Conservation (phyloP, 768 basidiomycete species). For the Pleurotus ostreatus region DNA sequence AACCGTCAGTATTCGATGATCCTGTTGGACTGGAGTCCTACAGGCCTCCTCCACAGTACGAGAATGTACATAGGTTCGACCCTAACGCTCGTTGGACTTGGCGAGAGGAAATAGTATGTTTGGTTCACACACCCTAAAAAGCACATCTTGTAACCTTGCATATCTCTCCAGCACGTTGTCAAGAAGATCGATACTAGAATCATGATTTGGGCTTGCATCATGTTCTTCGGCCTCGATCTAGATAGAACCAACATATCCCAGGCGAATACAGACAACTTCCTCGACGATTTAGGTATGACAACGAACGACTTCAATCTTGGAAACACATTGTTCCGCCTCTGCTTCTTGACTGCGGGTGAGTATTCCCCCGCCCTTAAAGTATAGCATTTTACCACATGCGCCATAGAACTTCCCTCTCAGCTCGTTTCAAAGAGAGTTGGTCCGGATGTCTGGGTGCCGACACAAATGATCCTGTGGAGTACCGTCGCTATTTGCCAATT, state of each 20-base stretch:
- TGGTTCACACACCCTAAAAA: not conserved
- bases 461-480: conserved; percentile 59
- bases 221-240: conserved; percentile 60
- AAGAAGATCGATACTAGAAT: conserved; percentile 60
- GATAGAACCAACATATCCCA: conserved; percentile 60
- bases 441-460: conserved; percentile 63
- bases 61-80: conserved; percentile 64
- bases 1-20: conserved; percentile 63
- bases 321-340: conserved; percentile 51
- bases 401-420: conserved; percentile 58
- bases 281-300: conserved; percentile 53
- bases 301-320: conserved; percentile 65
- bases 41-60: conserved; percentile 48
- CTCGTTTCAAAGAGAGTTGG: conserved; percentile 64
- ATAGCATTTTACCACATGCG: not conserved
- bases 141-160: not conserved
- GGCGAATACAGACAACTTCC: conserved; percentile 67
- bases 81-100: conserved; percentile 69
- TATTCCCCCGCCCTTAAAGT: not conserved
- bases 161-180: conserved; percentile 34
- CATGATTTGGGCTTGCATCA: conserved; percentile 56
- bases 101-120: conserved; percentile 55
- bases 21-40: conserved; percentile 45
- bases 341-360: conserved; percentile 40
- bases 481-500: conserved; percentile 51